A percentile compares a stretch with the other conserved stretches of the same genome.
Evolutionary conservation across 345 rosid genomes (phyloP).

Genomic region (Theobroma cacao): DNA sequence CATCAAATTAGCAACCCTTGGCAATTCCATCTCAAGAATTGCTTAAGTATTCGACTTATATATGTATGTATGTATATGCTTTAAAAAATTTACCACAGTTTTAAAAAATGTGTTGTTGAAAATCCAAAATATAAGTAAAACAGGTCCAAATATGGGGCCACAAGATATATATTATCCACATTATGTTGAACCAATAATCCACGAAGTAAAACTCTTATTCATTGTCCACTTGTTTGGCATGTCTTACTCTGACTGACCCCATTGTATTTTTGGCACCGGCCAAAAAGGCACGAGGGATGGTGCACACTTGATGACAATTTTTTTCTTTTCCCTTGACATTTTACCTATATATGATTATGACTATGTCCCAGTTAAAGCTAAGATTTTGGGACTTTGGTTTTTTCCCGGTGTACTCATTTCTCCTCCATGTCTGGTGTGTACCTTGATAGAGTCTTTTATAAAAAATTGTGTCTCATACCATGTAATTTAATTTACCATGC

Average conservation of each 20-base stretch:
- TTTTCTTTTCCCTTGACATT: conserved; percentile 10
- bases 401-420: background rate
- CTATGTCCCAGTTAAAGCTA: background rate
- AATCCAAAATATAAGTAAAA: background rate
- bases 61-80: no score
- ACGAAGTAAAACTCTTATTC: conserved; percentile 12
- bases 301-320: background rate
- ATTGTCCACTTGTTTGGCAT: background rate
- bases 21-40: background rate
- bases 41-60: background rate
- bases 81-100: no score
- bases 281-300: background rate
- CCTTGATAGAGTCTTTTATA: background rate
- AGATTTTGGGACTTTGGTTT: background rate
- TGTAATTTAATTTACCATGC: background rate
- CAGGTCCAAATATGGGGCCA: background rate
- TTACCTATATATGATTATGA: background rate
- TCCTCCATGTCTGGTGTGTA: background rate
- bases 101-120: background rate
- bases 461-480: background rate
- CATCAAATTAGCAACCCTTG: background rate
- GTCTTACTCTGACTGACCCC: conserved; percentile 4
- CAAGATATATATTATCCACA: background rate
- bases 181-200: conserved; percentile 12
- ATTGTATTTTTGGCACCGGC: conserved; percentile 11